Conservation (phyloP, 1,284 basidiomycete species). For the Microbotryum lychnidis-dioicae region DNA sequence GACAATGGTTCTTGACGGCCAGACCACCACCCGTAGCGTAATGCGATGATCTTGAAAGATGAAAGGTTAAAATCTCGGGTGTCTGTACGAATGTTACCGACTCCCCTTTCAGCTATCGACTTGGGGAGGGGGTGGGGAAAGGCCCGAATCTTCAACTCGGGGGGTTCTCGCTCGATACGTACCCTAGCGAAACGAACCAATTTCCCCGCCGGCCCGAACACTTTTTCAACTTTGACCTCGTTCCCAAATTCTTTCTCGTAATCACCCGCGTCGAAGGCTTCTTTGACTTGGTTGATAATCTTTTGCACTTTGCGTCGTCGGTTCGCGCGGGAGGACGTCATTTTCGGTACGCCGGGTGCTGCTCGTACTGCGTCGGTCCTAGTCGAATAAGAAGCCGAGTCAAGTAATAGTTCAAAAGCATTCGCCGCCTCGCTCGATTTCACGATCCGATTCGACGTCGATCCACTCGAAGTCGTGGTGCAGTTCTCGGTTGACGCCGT, state of each 20-base stretch:
- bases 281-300: slow-evolving; percentile 53
- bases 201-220: slow-evolving; percentile 64
- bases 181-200: slow-evolving; percentile 79
- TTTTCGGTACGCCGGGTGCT: slow-evolving; percentile 6
- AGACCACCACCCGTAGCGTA: slow-evolving; percentile 53
- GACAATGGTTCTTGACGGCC: slow-evolving; percentile 68
- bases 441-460: background rate
- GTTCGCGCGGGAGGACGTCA: slow-evolving; percentile 57
- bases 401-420: slow-evolving; percentile 6
- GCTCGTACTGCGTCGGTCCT: slow-evolving; percentile 40
- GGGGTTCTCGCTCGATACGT: slow-evolving; percentile 35
- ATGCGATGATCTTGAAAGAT: slow-evolving; percentile 71
- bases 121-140: too few relatives aligned
- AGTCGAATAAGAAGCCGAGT: slow-evolving; percentile 34
- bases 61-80: slow-evolving; percentile 69
- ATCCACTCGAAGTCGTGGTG: background rate
- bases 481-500: background rate
- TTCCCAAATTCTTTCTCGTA: slow-evolving; percentile 66
- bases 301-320: slow-evolving; percentile 59
- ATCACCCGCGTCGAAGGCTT: slow-evolving; percentile 60
- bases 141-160: too few relatives aligned
- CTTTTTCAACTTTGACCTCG: slow-evolving; percentile 54
- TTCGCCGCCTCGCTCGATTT: background rate
- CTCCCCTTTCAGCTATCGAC: background rate
- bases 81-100: slow-evolving; percentile 48